phyloP scores from a whole-genome alignment of 2,329 filamentous ascomycete genomes.

The Exutisphaerella laricina region DNA sequence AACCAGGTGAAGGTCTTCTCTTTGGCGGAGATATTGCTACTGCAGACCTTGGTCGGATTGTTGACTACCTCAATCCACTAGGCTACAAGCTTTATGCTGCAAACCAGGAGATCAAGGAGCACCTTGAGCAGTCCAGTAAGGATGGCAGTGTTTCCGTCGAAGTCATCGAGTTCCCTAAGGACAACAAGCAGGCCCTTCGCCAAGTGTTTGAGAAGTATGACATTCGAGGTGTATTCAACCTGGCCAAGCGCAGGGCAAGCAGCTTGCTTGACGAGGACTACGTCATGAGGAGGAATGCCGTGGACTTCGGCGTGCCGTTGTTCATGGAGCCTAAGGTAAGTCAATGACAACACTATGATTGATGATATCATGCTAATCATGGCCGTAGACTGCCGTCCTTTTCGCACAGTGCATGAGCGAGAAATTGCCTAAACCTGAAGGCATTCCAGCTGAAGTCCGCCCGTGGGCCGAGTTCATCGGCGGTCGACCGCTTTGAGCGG shows the following conservation, averaged over 20 bases:
- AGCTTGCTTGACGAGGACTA: slow-evolving; percentile 90
- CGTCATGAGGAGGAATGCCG: slow-evolving; percentile 90
- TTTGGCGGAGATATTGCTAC: slow-evolving; percentile 78
- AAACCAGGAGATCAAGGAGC: slow-evolving; percentile 71
- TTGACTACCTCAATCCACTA: slow-evolving; percentile 80
- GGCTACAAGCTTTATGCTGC: slow-evolving; percentile 94
- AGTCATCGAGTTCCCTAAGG: slow-evolving; percentile 93
- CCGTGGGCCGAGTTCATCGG: slow-evolving; percentile 95
- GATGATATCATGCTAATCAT: slow-evolving; percentile 7
- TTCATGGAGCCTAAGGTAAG: slow-evolving; percentile 98
- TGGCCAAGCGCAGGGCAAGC: slow-evolving; percentile 77
- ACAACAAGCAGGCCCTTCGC: slow-evolving; percentile 89
- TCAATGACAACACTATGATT: slow-evolving; percentile 13
- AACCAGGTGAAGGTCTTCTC: slow-evolving; percentile 89
- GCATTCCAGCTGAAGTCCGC: slow-evolving; percentile 84
- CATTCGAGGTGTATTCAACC: slow-evolving; percentile 92
- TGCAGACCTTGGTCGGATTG: slow-evolving; percentile 67
- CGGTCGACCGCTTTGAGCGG: slow-evolving; percentile 62
- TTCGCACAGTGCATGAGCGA: slow-evolving; percentile 96
- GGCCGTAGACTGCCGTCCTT: slow-evolving; percentile 77
- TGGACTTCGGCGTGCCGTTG: slow-evolving; percentile 94
- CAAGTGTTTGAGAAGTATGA: slow-evolving; percentile 97
- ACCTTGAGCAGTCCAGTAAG: slow-evolving; percentile 68
- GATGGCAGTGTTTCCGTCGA: slow-evolving; percentile 63
- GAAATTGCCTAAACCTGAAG: slow-evolving; percentile 84